A percentile compares a stretch with the other conserved stretches of the same genome.
These are phyloP conservation scores for Dictyostelium brefeldianum DNA, from an alignment of 78 protist species.

Conservation along the genomic window DNA sequence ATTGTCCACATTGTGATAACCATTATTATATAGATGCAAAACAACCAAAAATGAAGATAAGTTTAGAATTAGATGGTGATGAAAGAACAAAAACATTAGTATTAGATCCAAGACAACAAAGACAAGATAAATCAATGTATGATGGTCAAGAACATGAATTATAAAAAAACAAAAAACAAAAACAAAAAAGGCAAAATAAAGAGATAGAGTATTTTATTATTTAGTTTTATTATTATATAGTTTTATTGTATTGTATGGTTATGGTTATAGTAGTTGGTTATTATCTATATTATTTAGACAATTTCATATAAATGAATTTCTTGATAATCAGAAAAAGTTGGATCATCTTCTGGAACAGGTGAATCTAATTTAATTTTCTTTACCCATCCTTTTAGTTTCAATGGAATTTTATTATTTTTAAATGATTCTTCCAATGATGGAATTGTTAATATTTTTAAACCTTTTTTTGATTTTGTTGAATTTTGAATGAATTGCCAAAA, in stretches of 20 bases:
- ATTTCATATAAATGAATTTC: slow-evolving; percentile 38
- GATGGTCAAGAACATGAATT: slow-evolving; percentile 35
- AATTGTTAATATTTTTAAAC: slow-evolving; percentile 40
- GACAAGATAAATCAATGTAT: neutral
- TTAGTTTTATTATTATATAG: neutral
- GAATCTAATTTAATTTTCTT: neutral
- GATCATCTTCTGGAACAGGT: slow-evolving; percentile 43
- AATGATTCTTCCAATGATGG: slow-evolving; percentile 74
- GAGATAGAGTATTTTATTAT: neutral
- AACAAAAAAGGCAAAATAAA: neutral
- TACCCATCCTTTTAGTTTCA: slow-evolving; percentile 76
- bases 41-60: slow-evolving; percentile 32
- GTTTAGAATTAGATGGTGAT: slow-evolving; percentile 29
- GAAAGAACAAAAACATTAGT: neutral
- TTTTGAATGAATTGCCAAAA: slow-evolving; percentile 62
- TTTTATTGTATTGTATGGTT: neutral
- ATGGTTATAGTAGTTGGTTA: neutral
- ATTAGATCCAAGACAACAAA: slow-evolving; percentile 18
- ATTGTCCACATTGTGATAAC: slow-evolving; percentile 93
- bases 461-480: slow-evolving; percentile 22
- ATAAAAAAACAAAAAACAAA: neutral
- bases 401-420: slow-evolving; percentile 58
- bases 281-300: neutral
- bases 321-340: slow-evolving; percentile 20
- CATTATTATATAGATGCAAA: slow-evolving; percentile 71